These are phyloP conservation scores for Nemania sp. DNA, from an alignment of 2,329 filamentous ascomycete genomes.

Conservation along the genomic window DNA sequence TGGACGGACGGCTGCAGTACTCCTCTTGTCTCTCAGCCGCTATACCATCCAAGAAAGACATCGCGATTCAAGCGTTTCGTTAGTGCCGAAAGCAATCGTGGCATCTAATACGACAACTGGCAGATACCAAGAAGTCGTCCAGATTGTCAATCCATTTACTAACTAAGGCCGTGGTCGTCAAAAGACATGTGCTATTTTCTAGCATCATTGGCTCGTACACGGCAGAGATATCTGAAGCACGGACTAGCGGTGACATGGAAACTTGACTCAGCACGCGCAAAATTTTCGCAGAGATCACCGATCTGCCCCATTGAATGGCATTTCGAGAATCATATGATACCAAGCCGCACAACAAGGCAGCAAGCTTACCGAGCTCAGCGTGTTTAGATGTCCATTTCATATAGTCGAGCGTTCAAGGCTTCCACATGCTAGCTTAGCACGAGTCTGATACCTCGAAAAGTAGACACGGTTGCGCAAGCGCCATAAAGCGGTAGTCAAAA, in stretches of 20 bases:
- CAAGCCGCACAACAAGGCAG: not conserved
- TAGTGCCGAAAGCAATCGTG: too few species aligned
- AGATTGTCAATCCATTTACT: not conserved
- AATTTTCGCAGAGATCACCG: not conserved
- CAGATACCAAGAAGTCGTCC: not conserved
- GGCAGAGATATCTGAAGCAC: not conserved
- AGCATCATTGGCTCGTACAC: not conserved
- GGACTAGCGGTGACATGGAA: not conserved
- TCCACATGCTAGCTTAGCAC: not conserved
- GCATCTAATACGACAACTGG: too few species aligned
- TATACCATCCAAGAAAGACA: too few species aligned
- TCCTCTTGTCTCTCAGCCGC: too few species aligned
- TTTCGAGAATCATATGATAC: not conserved
- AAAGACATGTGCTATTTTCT: too few species aligned
- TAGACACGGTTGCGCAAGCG: too few species aligned
- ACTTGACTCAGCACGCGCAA: conserved; percentile 16
- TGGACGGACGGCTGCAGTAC: too few species aligned
- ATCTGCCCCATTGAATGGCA: too few species aligned
- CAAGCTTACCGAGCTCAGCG: not conserved
- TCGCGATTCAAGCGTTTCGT: too few species aligned
- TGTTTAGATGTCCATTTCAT: not conserved
- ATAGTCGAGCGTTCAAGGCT: not conserved
- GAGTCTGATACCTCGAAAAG: too few species aligned
- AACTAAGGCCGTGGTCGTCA: too few species aligned
- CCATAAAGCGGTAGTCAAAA: not conserved